Evolutionary conservation across 768 basidiomycete genomes (phyloP), one percentile per base, ranked within the genome.

Genomic region (Termitomyces eurrhizus): DNA sequence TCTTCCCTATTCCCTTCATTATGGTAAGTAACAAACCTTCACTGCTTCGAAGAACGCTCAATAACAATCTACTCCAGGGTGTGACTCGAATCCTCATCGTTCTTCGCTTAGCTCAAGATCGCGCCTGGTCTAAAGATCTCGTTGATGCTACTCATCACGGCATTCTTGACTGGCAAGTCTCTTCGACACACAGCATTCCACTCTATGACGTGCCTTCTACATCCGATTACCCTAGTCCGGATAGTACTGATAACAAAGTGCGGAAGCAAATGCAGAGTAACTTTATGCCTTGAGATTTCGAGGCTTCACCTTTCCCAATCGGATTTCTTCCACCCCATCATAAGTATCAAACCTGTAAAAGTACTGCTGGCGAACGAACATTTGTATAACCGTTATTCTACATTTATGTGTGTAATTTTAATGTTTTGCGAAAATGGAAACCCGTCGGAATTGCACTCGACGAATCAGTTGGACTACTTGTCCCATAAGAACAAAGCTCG

Each of bases 1-100:
- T 69, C 35, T 70, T 73, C 49, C 70, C 77, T 9, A 69, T 69
- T 56, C 62, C 69, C 0, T 73, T 72, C 58, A 62, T 73, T 21
- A 61, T 71, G 53, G 77, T 77, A 42, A 61, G 75, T 66, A 7
- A 26, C 53, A 32, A 29, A 26, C 14, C 6, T 21, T 42, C 39
- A 2, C 7, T n/a, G 49, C 41, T 21, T n/a, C 6, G 3, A 42
- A 41, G 21, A 6, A 51, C 21, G 12, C 29, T 50, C 29, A 32
- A 45, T 12, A 45, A 24, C 7, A 35, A 7, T 45, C 8, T 21
- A 39, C 21, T 32, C 2, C 18, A 69, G 68, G 63, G 64, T 36
- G 65, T 69, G 8, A 63, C 64, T 2, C 63, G 68, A 16, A 60
- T 69, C 50, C 52, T 63, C 44, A 29, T 69, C 4, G 45, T 69